Base-by-base conservation (phyloP, 2,329 filamentous ascomycete species). In the Aureobasidium mangrovei region DNA sequence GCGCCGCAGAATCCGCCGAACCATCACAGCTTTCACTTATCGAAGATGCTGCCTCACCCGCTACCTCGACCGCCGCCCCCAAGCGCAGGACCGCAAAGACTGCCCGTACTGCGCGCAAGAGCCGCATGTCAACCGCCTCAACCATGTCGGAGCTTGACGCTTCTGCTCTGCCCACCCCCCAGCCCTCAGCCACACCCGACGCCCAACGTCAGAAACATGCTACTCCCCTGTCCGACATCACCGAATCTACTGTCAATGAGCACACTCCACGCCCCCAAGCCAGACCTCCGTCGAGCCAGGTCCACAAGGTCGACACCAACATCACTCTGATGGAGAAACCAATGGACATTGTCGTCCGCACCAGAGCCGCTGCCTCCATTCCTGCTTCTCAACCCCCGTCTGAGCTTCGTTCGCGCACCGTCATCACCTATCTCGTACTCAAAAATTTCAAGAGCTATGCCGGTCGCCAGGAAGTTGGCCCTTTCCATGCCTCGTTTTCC, bases 381-480 rank as follows among this genome's bases (percentile, higher is more conserved):
- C 72, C 77, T 4, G 78, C 80, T 0, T 72, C 82, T n/a, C 81
- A 88, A 41, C 87, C 95, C 67, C 82, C 88, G 28, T 81, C 79
- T 0, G 83, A 80, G 0, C 87, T 90, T 1, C 95, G 91, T 68
- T 77, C 89, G 51, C 86, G 93, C 52, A 91, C 93, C 60, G 91
- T 97, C 53, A 91, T 98, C 60, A 93, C 88, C 18, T 89, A 95
- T 67, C 77, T 98, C 46, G 84, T 95, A 57, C 78, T 98, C 62
- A 94, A 82, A 60, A 98, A 98, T 71, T 98, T 98, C 81, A 98
- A 98, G 75, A 97, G 91, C 74, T 98, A 98, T 68, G 93, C 93
- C 12, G 93, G 93, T 3, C 79, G 87, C 58, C 93, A 98, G 69
- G 86, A 95, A 71, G 93, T 98, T 56, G 93, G 93, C 0, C 93